Evolutionary conservation across 1,284 basidiomycete genomes (phyloP), one percentile per base, ranked within the genome.

Genomic region (Pascua sp.): DNA sequence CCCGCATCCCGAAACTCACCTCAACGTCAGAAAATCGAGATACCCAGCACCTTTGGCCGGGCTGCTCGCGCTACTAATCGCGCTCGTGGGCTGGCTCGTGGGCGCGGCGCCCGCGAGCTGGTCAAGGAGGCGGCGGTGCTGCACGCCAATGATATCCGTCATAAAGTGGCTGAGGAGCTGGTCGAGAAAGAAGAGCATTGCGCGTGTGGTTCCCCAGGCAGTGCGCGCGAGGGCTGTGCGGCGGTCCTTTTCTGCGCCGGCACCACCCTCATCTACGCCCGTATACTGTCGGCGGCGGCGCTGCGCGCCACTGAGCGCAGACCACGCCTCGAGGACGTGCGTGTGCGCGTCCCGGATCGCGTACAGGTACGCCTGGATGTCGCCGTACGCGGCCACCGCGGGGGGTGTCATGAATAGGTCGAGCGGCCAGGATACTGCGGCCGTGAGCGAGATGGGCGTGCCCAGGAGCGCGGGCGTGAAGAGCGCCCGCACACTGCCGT

Each of bases 111-210:
- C 32, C 11, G 67, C 62, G 5, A 77, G 58, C 44, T 71, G 61
- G 17, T 65, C 64, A 5, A 73, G 59, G 11, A 75, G 59, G 3
- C 64, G 57, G 7, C 55, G 77, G 69, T 88, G 92, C 72, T 95
- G 91, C 13, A 86, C 84, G 59, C 93, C 91, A 37, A 94, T 82
- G 8, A 95, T 90, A 65, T 95, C 91, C 62, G 85, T 89, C 89
- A 91, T 90, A 60, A 90, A 83, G 72, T 93, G 91, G 8, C 85
- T 85, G 49, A 89, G 77, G 9, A 93, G 70, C 39, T 77, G 64
- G 56, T 93, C 91, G 56, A 95, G 78, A 71, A 93, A 93, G 90
- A 91, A 94, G 47, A 86, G 84, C 90, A 94, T 92, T 65, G 88
- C 84, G 60, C 90, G 78, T 15, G 91, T 86, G 15, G 88, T 82